phyloP scores from a whole-genome alignment of 1,284 basidiomycete genomes.

The Ganoderma meredithae region DNA sequence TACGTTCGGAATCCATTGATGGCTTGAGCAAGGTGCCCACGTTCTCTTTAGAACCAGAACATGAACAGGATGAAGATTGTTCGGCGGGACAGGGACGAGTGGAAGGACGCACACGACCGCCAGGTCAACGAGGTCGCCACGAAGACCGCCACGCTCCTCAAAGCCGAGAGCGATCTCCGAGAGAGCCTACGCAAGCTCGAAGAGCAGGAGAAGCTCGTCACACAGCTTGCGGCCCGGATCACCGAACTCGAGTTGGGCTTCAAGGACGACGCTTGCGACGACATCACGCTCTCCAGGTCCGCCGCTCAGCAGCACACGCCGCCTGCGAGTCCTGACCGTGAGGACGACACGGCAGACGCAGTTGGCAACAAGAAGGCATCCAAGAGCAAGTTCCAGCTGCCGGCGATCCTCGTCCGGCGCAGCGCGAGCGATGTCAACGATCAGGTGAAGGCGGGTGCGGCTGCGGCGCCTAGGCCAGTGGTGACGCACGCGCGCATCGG shows the following conservation, averaged over 20 bases:
- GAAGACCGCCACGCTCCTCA: neutral
- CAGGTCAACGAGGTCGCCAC: neutral
- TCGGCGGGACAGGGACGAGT: conserved; percentile 3
- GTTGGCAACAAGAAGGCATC: neutral
- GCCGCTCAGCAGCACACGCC: neutral
- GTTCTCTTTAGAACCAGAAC: neutral
- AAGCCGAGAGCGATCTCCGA: neutral
- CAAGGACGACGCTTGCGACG: neutral
- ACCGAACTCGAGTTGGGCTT: neutral
- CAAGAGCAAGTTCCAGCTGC: neutral
- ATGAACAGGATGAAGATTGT: conserved; percentile 5
- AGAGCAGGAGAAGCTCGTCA: neutral
- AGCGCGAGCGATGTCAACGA: neutral
- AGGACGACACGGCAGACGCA: neutral
- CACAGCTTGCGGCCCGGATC: neutral
- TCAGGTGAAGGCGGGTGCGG: neutral
- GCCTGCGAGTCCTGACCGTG: neutral
- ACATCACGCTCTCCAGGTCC: neutral
- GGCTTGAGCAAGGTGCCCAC: neutral
- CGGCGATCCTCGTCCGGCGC: neutral
- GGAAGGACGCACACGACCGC: conserved; percentile 3
- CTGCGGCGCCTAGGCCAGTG: neutral
- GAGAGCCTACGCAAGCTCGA: neutral
- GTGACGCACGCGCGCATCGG: neutral
- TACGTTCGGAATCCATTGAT: neutral